Evolutionary conservation across 2,329 filamentous ascomycete species (phyloP), one percentile per base, ranked within the genome.

Genomic region (Thelonectria rubi): DNA sequence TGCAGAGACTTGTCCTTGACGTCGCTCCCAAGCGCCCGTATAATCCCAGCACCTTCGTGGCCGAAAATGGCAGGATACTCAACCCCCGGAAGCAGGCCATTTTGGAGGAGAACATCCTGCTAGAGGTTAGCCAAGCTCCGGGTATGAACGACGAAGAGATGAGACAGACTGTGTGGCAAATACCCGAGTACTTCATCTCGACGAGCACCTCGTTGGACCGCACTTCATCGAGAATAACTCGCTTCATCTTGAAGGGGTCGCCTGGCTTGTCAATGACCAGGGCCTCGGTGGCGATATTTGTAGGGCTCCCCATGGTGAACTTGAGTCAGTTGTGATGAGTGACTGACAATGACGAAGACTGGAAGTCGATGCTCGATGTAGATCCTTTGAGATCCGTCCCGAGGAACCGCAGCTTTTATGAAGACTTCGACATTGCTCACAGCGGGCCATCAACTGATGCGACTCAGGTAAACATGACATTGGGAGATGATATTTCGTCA

Each of bases 141-240:
- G 18, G 12, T 12, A 12, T 21, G 11, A 21, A 10, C 6, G 40
- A 5, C 2, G 10, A 37, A 6, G 10, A 15, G 17, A 12, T 12
- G 18, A n/a, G 11, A n/a, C 52, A 24, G 15, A 49, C 52, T 12
- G 60, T 53, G 47, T 63, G 52, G 34, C 60, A 60, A 46, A 63
- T 63, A 14, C 60, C 60, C 6, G 56, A 63, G 26, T 60, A 63
- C 34, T 63, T 63, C 60, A 63, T 63, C 51, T 63, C 57, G 17
- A 63, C 60, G n/a, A 63, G 30, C 7, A 63, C 51, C 17, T 63
- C 60, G 14, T 63, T 52, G 3, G 49, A 37, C 8, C 60, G 56
- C 4, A 63, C 57, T 34, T 63, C 60, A 20, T 60, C 60, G 0
- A 63, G 48, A 49, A 63, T 55, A 10, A 63, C 55, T 3, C 30